A percentile compares a stretch with the other conserved stretches of the same genome.
Conservation (phyloP, 2,329 filamentous ascomycete genomes). For the Monosporascus sp. region DNA sequence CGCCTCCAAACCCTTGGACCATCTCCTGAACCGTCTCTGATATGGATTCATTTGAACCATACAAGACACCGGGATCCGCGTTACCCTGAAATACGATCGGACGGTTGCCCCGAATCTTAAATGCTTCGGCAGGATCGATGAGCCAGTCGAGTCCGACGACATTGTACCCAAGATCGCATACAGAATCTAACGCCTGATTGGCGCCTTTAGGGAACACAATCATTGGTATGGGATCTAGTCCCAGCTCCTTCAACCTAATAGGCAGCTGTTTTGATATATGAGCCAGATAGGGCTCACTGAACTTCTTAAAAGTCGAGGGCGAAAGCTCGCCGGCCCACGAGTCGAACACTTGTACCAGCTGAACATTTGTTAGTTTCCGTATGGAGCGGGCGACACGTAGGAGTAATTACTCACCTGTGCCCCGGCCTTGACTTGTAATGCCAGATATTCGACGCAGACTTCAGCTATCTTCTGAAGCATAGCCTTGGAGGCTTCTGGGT, state of each 20-base stretch:
- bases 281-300: conserved; percentile 79
- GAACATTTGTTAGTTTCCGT: conserved; percentile 3
- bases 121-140: conserved; percentile 79
- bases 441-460: conserved; percentile 90
- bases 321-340: conserved; percentile 96
- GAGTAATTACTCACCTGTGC: conserved; percentile 60
- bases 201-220: conserved; percentile 97
- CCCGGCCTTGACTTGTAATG: conserved; percentile 85
- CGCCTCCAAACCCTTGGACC: conserved; percentile 75
- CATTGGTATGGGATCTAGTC: conserved; percentile 82
- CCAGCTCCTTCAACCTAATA: conserved; percentile 64
- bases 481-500: conserved; percentile 72
- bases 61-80: conserved; percentile 88
- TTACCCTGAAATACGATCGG: conserved; percentile 84
- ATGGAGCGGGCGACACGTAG: background rate
- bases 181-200: conserved; percentile 86
- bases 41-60: conserved; percentile 77
- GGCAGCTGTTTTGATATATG: conserved; percentile 82
- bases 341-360: conserved; percentile 94
- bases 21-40: conserved; percentile 78
- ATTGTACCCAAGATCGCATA: conserved; percentile 86
- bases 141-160: conserved; percentile 95
- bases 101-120: conserved; percentile 71
- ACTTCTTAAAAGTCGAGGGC: conserved; percentile 74
- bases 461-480: conserved; percentile 88